Conservation (phyloP, 2,329 filamentous ascomycete species). For the Botrytis sinoallii region DNA sequence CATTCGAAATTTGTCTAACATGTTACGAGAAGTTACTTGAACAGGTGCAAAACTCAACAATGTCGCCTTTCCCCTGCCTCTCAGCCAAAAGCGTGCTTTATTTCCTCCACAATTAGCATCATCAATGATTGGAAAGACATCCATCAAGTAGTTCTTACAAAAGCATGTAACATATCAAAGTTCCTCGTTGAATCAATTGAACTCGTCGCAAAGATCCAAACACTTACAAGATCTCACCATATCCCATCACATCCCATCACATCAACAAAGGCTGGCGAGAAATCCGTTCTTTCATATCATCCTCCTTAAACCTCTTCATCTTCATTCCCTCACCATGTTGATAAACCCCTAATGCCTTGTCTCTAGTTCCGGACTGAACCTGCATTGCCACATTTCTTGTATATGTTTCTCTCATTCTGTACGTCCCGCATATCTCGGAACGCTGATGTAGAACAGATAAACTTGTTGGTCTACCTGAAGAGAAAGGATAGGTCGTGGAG, state of each 20-base stretch:
- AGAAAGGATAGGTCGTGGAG: neutral
- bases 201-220: neutral
- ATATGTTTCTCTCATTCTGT: neutral
- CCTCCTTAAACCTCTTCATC: neutral
- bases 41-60: neutral
- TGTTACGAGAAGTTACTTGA: neutral
- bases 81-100: neutral
- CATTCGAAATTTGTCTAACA: neutral
- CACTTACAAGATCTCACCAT: neutral
- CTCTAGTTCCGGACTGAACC: neutral
- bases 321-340: neutral
- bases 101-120: no score
- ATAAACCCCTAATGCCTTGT: neutral
- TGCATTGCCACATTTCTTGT: neutral
- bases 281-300: neutral
- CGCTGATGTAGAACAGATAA: neutral
- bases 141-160: neutral
- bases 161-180: neutral
- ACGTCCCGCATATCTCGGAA: neutral
- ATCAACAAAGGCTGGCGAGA: neutral
- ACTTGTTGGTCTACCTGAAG: neutral
- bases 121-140: neutral
- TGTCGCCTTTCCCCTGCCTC: neutral
- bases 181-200: neutral
- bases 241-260: neutral